Evolutionary conservation across 176 grass and related monocot species (phyloP).

Genomic region (Thalia dealbata): DNA sequence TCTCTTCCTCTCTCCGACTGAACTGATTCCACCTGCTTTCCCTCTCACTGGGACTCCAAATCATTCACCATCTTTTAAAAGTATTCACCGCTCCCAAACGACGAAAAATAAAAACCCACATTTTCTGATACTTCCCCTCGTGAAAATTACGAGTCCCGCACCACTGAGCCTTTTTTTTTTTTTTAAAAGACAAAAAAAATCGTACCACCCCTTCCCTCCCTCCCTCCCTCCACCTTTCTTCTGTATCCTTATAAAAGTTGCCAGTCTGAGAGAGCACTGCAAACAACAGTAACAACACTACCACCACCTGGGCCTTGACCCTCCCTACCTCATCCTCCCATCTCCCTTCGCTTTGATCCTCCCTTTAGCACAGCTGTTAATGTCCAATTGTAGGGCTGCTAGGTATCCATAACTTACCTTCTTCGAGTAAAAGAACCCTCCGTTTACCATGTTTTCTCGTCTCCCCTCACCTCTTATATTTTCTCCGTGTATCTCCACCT

Average conservation of each 20-base stretch:
- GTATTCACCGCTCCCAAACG: not conserved
- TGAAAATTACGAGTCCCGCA: not conserved
- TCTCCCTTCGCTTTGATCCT: not conserved
- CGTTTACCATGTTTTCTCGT: not conserved
- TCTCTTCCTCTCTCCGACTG: not conserved
- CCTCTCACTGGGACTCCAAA: not conserved
- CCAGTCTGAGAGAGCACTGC: not conserved
- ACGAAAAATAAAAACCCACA: not conserved
- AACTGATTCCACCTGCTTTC: conserved; percentile 4
- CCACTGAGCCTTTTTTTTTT: too few species aligned
- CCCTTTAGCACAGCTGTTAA: not conserved
- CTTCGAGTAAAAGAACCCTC: not conserved
- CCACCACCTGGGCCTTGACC: not conserved
- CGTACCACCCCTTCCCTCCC: not conserved
- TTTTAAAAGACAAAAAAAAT: not conserved
- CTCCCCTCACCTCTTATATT: too few species aligned
- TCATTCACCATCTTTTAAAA: not conserved
- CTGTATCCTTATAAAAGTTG: not conserved
- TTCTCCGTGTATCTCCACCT: too few species aligned
- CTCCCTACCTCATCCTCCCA: not conserved
- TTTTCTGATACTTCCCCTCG: not conserved
- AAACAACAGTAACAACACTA: not conserved
- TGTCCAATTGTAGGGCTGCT: not conserved
- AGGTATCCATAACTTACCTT: not conserved
- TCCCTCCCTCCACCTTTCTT: not conserved